A percentile compares a stretch with the other conserved stretches of the same genome.
These are phyloP conservation scores for Leccinum olivaceopallidum DNA, from an alignment of 768 basidiomycete species.

Conservation along the genomic window DNA sequence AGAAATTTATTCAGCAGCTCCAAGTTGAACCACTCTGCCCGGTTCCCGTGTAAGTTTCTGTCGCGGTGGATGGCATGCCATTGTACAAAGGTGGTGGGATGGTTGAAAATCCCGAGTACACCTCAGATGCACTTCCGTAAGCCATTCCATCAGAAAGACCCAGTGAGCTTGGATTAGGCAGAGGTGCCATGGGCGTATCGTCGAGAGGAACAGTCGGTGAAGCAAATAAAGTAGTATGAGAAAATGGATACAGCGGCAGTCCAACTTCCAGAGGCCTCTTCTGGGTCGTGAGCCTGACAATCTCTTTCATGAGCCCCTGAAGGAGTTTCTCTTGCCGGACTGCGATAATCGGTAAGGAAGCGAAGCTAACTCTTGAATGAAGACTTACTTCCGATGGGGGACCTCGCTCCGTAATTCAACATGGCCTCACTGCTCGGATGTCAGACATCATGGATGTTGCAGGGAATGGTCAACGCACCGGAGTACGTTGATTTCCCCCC, in stretches of 20 bases:
- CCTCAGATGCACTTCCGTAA: conserved; percentile 9
- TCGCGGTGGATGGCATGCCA: conserved; percentile 5
- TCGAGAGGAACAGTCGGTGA: conserved; percentile 42
- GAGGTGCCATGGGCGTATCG: conserved; percentile 31
- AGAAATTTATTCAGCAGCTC: conserved; percentile 11
- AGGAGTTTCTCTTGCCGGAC: conserved; percentile 82
- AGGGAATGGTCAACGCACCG: conserved; percentile 45
- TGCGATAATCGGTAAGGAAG: conserved; percentile 31
- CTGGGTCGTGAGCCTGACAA: conserved; percentile 79
- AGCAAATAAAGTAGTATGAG: conserved; percentile 62
- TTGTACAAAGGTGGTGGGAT: conserved; percentile 6
- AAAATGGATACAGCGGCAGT: conserved; percentile 80
- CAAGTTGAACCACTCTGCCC: conserved; percentile 9
- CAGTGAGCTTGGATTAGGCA: conserved; percentile 25
- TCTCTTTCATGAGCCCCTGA: conserved; percentile 83
- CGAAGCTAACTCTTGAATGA: neutral
- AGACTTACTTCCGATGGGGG: conserved; percentile 78
- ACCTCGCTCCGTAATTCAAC: conserved; percentile 76
- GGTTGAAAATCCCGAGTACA: conserved; percentile 11
- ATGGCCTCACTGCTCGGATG: conserved; percentile 64
- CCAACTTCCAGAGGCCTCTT: conserved; percentile 79
- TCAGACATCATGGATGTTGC: conserved; percentile 9
- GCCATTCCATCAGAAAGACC: conserved; percentile 8
- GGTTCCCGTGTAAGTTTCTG: conserved; percentile 7
- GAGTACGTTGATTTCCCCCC: conserved; percentile 86